Percentiles rank a stretch among this genome's conserved stretches.
Evolutionary conservation across 768 basidiomycete genomes (phyloP).

Genomic region (Collybia mongolica): DNA sequence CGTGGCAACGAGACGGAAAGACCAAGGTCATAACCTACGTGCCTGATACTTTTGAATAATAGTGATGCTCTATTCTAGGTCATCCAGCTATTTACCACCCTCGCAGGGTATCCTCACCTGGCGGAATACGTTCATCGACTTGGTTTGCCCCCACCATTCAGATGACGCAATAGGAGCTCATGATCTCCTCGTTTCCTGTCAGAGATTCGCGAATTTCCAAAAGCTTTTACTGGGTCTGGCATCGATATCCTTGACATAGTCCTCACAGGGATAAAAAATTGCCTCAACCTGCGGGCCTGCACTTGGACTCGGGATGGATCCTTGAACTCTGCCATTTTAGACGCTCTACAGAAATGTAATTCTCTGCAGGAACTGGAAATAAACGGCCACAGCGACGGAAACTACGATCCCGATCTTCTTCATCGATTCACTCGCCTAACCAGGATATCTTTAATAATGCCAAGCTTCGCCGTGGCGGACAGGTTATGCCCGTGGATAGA

Average conservation of each 20-base stretch:
- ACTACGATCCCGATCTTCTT: conserved; percentile 56
- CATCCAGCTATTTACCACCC: conserved; percentile 56
- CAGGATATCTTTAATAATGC: conserved; percentile 74
- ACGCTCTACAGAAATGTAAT: conserved; percentile 41
- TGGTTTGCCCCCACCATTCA: conserved; percentile 37
- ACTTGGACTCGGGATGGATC: conserved; percentile 84
- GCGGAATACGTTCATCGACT: conserved; percentile 57
- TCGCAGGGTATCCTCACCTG: conserved; percentile 52
- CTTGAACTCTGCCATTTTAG: conserved; percentile 55
- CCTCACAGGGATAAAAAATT: conserved; percentile 54
- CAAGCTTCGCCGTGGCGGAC: conserved; percentile 51
- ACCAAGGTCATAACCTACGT: conserved; percentile 39
- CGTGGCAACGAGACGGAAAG: conserved; percentile 72
- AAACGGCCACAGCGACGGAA: conserved; percentile 60
- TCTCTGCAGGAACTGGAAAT: conserved; percentile 61
- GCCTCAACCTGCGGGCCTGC: conserved; percentile 58
- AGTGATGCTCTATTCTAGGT: conserved; percentile 41
- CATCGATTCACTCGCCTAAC: conserved; percentile 47
- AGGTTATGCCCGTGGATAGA: conserved; percentile 52
- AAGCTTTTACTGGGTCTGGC: conserved; percentile 33
- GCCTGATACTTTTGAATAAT: not conserved
- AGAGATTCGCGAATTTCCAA: conserved; percentile 80
- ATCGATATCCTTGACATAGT: conserved; percentile 39
- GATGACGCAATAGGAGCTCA: not conserved
- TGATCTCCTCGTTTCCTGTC: not conserved